Evolutionary conservation across 2,329 filamentous ascomycete genomes (phyloP), one percentile per base, ranked within the genome.

Genomic region (Fusarium duplospermum): DNA sequence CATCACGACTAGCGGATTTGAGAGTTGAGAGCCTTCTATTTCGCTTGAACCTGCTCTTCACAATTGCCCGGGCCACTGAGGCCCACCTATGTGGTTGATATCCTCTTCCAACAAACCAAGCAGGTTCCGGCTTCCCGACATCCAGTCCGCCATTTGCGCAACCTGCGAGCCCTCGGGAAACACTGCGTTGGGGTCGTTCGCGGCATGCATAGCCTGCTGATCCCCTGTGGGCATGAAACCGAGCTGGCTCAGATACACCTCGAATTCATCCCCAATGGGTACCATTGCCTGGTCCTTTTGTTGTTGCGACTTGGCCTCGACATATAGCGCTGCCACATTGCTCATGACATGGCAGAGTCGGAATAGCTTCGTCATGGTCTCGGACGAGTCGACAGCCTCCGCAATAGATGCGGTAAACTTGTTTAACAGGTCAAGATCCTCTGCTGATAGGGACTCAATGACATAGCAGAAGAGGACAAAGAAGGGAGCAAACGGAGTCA

Each of bases 71-170:
- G 80, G 80, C 82, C 82, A 84, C 13, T 78, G 78, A 57, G 76
- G 76, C n/a, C 81, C 79, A 52, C 83, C 81, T 73, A 87, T 85
- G 33, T 85, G 83, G 62, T 85, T 86, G 66, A 88, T 71, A 52
- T 92, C 90, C 67, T 92, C 89, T 77, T 93, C 91, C 78, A 93
- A 80, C 66, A 93, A 77, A 0, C 89, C 89, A 84, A 93, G 87
- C 83, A 93, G 89, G 75, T 92, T 90, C 64, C 88, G 86, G 68
- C 89, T 92, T 2, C 90, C 89, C 4, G 89, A 90, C 74, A 92
- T 92, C 91, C 91, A 93, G 70, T 91, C 90, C 3, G 89, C 88
- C 68, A 92, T 81, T 54, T 90, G 87, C 35, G 86, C 76, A n/a
- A 79, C 77, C 67, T 82, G 82, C 9, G 79, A 74, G 64, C 64